These are phyloP conservation scores for Alternaria alternata DNA, from an alignment of 2,329 filamentous ascomycete species.

Conservation along the genomic window DNA sequence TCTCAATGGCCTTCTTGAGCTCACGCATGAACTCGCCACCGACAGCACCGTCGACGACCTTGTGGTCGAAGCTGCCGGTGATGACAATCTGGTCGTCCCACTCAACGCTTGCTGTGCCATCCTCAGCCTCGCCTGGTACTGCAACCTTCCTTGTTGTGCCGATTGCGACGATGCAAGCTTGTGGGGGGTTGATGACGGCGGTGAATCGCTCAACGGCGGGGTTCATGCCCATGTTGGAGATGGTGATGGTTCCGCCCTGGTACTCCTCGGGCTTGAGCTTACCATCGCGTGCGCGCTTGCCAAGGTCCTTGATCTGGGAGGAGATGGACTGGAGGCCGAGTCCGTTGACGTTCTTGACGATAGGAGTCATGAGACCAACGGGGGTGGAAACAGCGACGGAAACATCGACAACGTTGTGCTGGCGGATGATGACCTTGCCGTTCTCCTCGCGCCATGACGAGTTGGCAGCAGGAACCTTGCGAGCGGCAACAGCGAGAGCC, in stretches of 20 bases:
- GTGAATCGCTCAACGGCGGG: slow-evolving; percentile 94
- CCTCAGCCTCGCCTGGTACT: slow-evolving; percentile 81
- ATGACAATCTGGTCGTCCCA: slow-evolving; percentile 98
- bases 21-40: slow-evolving; percentile 96
- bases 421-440: slow-evolving; percentile 81
- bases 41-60: slow-evolving; percentile 95
- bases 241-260: slow-evolving; percentile 98
- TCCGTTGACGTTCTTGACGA: slow-evolving; percentile 87
- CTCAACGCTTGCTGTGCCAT: slow-evolving; percentile 75
- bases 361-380: slow-evolving; percentile 93
- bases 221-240: slow-evolving; percentile 99
- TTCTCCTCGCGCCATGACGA: slow-evolving; percentile 86
- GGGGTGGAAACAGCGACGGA: slow-evolving; percentile 96
- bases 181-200: slow-evolving; percentile 98
- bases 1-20: slow-evolving; percentile 97
- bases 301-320: slow-evolving; percentile 89
- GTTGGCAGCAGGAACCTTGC: slow-evolving; percentile 96
- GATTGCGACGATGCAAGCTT: slow-evolving; percentile 93
- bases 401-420: slow-evolving; percentile 92
- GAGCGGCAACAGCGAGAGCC: slow-evolving; percentile 85
- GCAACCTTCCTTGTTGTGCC: slow-evolving; percentile 97
- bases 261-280: slow-evolving; percentile 99
- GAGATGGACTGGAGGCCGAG: slow-evolving; percentile 92
- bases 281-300: slow-evolving; percentile 92
- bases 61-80: slow-evolving; percentile 97